A percentile compares a stretch with the other conserved stretches of the same genome.
Evolutionary conservation across 345 rosid genomes (phyloP).

Genomic region (Arabis hirsuta): DNA sequence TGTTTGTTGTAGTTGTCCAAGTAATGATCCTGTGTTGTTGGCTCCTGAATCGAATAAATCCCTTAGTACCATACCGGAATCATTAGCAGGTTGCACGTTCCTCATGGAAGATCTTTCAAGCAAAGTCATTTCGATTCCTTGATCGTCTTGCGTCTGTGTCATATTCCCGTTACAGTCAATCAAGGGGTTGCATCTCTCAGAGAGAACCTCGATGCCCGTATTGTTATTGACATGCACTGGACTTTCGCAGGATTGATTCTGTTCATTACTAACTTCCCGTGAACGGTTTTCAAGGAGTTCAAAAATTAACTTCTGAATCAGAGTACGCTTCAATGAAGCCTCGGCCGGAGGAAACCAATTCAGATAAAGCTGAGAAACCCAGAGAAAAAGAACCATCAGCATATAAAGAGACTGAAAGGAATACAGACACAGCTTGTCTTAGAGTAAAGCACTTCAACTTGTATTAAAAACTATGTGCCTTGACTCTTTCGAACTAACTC

Average conservation of each 20-base stretch:
- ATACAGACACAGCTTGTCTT: conserved; percentile 16
- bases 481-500: conserved; percentile 17
- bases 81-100: conserved; percentile 58
- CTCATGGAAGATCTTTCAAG: conserved; percentile 65
- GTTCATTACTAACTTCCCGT: conserved; percentile 49
- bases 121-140: conserved; percentile 76
- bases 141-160: conserved; percentile 52
- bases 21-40: conserved; percentile 63
- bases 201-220: conserved; percentile 47
- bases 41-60: conserved; percentile 77
- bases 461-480: background rate
- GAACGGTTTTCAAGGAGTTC: conserved; percentile 66
- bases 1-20: conserved; percentile 62
- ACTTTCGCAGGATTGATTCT: conserved; percentile 49
- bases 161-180: conserved; percentile 50
- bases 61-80: conserved; percentile 79
- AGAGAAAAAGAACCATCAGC: conserved; percentile 31
- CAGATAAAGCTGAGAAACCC: conserved; percentile 64
- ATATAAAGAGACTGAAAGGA: conserved; percentile 24
- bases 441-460: conserved; percentile 9
- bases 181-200: conserved; percentile 51
- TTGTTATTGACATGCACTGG: conserved; percentile 38
- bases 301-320: conserved; percentile 75
- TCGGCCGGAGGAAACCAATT: conserved; percentile 93
- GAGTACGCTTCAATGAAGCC: conserved; percentile 89